A percentile compares a stretch with the other conserved stretches of the same genome.
Conservation (phyloP, 192 early-diverging fungal genomes). For the Podila horticola region DNA sequence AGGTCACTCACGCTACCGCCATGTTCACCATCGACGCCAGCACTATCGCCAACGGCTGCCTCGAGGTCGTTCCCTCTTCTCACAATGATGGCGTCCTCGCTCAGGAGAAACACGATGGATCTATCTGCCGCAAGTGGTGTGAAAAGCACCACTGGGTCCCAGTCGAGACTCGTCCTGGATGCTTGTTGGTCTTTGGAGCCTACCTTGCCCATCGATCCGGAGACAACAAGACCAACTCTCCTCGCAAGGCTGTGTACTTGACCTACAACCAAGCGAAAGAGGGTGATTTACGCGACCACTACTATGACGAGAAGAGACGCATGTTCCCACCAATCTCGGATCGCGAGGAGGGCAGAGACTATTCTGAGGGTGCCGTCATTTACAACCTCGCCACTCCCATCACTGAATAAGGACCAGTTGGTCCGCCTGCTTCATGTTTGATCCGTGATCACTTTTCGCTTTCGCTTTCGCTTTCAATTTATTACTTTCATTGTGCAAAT, state of each 20-base stretch:
- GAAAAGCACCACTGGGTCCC: constrained; percentile 60
- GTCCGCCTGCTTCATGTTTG: no score
- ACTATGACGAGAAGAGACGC: constrained; percentile 67
- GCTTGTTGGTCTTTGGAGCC: constrained; percentile 70
- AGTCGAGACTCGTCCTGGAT: constrained; percentile 66
- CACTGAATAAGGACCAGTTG: neutral
- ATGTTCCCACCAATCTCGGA: constrained; percentile 69
- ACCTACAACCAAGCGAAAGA: constrained; percentile 67
- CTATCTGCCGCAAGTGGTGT: constrained; percentile 62
- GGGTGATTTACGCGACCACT: constrained; percentile 67
- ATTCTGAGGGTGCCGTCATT: constrained; percentile 62
- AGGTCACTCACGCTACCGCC: constrained; percentile 62
- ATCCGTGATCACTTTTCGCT: no score
- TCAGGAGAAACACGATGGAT: constrained; percentile 51
- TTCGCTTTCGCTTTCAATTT: no score
- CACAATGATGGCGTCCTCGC: constrained; percentile 60
- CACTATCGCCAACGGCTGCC: constrained; percentile 65
- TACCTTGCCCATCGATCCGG: constrained; percentile 68
- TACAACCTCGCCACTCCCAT: constrained; percentile 73
- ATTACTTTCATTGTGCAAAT: no score
- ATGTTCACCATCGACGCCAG: constrained; percentile 69
- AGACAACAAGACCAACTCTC: constrained; percentile 57
- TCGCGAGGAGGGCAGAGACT: constrained; percentile 59
- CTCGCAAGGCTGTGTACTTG: constrained; percentile 68
- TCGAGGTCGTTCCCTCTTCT: constrained; percentile 66